Evolutionary conservation across 768 basidiomycete species (phyloP), one percentile per base, ranked within the genome.

Genomic region (Naganishia kalamii): DNA sequence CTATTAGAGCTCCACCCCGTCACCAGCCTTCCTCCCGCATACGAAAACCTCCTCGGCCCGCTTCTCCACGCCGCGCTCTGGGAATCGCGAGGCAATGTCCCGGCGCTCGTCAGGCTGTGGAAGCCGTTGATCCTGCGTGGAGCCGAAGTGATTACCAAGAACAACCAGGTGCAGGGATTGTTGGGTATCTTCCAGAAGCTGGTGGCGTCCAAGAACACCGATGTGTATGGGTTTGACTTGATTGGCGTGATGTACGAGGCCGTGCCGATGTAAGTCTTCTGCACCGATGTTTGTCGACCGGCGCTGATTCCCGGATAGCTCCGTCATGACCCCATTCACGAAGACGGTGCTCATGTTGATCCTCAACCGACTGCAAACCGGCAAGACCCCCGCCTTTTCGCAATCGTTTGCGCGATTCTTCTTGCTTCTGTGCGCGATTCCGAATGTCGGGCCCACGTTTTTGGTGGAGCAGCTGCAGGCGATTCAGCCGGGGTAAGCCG

Each of bases 31-130:
- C 92, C 94, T 1, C 78, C 81, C 0, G 84, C 87, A 62, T 99
- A 97, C 79, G 86, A 86, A 29, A 80, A 82, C 30, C 81, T 98
- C 10, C 83, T 97, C 6, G 87, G 86, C 0, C 86, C 91, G 72
- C 81, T 99, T 19, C 84, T 97, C 48, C 88, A 87, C 0, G 91
- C 92, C 0, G 81, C 85, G 0, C 82, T 88, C 6, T 99, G 96
- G 94, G 86, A 88, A 74, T 90, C 92, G 75, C 88, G 93, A 71
- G 96, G 96, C 12, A 92, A 88, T 73, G 86, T 99, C 46, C 96
- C 96, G 0, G 93, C 92, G 0, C 83, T 99, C 1, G 92, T 94
- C 21, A 86, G 89, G 70, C 81, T 97, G 19, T 81, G 97, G 60
- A 87, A 87, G 59, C 90, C 91, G 7, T 92, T 90, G 80, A 80